A percentile compares a stretch with the other conserved stretches of the same genome.
phyloP scores from a whole-genome alignment of 257 asterid genomes.

The Anisodus acutangulus region DNA sequence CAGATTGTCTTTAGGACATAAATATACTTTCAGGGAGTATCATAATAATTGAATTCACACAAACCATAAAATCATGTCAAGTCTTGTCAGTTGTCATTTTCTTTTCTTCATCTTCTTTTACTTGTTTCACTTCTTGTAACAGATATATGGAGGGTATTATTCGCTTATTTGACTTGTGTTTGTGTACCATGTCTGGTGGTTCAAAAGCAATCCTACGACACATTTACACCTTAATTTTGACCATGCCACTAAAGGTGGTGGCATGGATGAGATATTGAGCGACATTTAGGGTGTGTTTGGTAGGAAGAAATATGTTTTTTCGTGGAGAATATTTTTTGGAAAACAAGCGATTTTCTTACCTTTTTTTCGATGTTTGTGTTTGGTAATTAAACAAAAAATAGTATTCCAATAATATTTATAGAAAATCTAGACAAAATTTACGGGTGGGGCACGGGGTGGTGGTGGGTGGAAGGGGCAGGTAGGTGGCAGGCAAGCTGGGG shows the following conservation, averaged over 20 bases:
- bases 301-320: background rate
- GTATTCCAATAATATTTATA: background rate
- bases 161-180: background rate
- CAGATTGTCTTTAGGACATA: too few species aligned
- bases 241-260: background rate
- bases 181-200: background rate
- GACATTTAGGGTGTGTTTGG: background rate
- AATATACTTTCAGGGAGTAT: background rate
- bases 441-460: too few species aligned
- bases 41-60: background rate
- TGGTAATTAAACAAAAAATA: too few species aligned
- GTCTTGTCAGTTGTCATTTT: constrained; percentile 21
- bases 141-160: background rate
- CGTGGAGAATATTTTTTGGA: background rate
- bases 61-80: constrained; percentile 9
- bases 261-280: background rate
- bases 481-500: too few species aligned
- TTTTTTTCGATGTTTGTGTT: background rate
- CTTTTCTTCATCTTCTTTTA: background rate
- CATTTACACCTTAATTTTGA: background rate
- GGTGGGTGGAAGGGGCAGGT: too few species aligned
- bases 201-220: background rate
- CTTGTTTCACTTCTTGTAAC: background rate
- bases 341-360: background rate
- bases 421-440: background rate